Evolutionary conservation across 2,329 filamentous ascomycete genomes (phyloP).

Genomic region (Talaromyces piceae): DNA sequence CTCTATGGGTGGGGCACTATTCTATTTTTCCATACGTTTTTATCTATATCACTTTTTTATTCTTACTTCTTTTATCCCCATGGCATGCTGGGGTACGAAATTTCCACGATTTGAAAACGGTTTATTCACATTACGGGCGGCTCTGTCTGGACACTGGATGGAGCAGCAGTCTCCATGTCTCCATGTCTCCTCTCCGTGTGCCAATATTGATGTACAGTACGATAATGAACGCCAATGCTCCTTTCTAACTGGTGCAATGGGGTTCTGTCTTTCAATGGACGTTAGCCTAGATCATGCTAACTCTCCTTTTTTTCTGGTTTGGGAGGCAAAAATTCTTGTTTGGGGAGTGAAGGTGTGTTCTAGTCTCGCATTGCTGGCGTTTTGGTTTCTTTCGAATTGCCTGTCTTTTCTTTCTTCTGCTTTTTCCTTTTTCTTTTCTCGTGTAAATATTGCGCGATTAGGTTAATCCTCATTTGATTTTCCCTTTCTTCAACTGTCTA

Average conservation of each 20-base stretch:
- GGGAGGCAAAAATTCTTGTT: constrained; percentile 1
- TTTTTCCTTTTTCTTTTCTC: neutral
- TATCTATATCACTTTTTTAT: neutral
- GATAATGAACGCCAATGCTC: no score
- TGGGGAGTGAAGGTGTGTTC: neutral
- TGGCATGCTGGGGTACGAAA: neutral
- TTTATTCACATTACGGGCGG: neutral
- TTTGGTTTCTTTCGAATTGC: neutral
- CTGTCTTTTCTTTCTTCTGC: neutral
- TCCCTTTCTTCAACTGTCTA: neutral
- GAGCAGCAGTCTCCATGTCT: neutral
- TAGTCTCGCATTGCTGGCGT: neutral
- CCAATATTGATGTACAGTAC: constrained; percentile 1
- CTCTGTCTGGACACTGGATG: neutral
- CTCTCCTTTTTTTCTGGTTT: constrained; percentile 2
- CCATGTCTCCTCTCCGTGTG: neutral
- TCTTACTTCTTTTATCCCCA: neutral
- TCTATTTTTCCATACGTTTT: no score
- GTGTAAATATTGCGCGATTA: constrained; percentile 3
- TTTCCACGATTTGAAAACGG: neutral
- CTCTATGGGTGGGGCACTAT: no score
- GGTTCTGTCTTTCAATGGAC: no score
- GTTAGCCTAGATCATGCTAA: no score
- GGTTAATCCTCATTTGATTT: neutral
- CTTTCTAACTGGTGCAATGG: no score